These are phyloP conservation scores for Theileria annulata DNA, from an alignment of 169 alveolate genomes.

Conservation along the genomic window DNA sequence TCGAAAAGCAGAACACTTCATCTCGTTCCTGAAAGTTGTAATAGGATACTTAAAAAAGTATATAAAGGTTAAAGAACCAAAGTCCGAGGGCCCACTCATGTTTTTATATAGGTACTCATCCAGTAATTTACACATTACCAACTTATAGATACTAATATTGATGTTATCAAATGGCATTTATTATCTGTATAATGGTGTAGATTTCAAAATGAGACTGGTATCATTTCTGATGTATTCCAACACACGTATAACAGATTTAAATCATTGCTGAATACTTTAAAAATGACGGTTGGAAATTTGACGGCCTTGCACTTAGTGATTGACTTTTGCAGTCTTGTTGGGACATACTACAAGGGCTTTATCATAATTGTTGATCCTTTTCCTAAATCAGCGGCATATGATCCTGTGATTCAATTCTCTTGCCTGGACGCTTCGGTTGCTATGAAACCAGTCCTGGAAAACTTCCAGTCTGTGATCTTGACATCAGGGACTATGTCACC, in stretches of 20 bases:
- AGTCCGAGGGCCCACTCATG: conserved; percentile 92
- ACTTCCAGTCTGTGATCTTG: conserved; percentile 89
- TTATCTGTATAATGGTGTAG: background rate
- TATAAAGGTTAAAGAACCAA: conserved; percentile 80
- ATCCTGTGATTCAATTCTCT: conserved; percentile 90
- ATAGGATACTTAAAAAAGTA: conserved; percentile 88
- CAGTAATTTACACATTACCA: too few relatives aligned
- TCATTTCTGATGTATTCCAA: conserved; percentile 24
- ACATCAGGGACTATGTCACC: conserved; percentile 99
- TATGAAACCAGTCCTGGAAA: conserved; percentile 89
- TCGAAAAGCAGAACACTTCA: conserved; percentile 91
- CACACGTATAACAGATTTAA: conserved; percentile 74
- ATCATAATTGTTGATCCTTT: conserved; percentile 94
- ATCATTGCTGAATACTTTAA: conserved; percentile 77
- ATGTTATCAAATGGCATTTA: background rate
- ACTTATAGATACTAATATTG: conserved; percentile 46
- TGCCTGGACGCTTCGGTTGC: conserved; percentile 97
- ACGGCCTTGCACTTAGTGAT: conserved; percentile 82
- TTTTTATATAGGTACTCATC: conserved; percentile 80
- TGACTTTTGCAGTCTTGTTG: conserved; percentile 91
- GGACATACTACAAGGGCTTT: conserved; percentile 93
- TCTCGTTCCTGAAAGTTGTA: conserved; percentile 84
- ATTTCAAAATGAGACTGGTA: conserved; percentile 51
- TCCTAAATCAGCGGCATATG: conserved; percentile 93
- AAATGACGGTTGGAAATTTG: conserved; percentile 81